Evolutionary conservation across 2,329 filamentous ascomycete genomes (phyloP).

Genomic region (Exutisphaerella laricina): DNA sequence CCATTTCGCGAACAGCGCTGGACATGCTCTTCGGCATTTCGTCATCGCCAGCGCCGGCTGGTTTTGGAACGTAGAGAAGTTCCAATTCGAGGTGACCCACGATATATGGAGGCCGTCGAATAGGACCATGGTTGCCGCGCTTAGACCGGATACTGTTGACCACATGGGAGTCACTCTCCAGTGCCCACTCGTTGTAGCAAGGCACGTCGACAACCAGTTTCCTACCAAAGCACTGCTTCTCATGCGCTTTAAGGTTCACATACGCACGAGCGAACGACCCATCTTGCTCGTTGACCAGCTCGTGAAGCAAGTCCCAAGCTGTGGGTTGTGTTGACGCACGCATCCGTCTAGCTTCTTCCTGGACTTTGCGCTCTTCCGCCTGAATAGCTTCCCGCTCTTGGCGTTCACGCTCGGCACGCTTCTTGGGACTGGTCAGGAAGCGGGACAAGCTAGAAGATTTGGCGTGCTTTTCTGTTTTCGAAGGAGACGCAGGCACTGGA

Average conservation of each 20-base stretch:
- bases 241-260: slow-evolving; percentile 88
- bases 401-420: slow-evolving; percentile 88
- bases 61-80: slow-evolving; percentile 88
- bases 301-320: slow-evolving; percentile 80
- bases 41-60: slow-evolving; percentile 78
- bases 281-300: slow-evolving; percentile 75
- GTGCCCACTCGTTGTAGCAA: slow-evolving; percentile 98
- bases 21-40: slow-evolving; percentile 99
- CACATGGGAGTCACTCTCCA: slow-evolving; percentile 66
- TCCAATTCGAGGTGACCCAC: slow-evolving; percentile 92
- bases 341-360: slow-evolving; percentile 44
- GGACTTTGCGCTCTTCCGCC: slow-evolving; percentile 40
- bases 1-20: slow-evolving; percentile 86
- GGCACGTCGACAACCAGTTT: slow-evolving; percentile 83
- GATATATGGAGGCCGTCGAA: slow-evolving; percentile 85
- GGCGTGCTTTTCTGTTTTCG: slow-evolving; percentile 57
- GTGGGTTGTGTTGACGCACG: slow-evolving; percentile 60
- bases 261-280: slow-evolving; percentile 94
- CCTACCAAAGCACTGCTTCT: slow-evolving; percentile 79
- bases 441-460: slow-evolving; percentile 89
- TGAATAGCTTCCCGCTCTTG: slow-evolving; percentile 79
- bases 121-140: slow-evolving; percentile 52
- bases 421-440: slow-evolving; percentile 90
- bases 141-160: slow-evolving; percentile 93
- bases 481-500: slow-evolving; percentile 49